Base-by-base conservation (phyloP, 106 monocot genomes). In the Agapanthus africanus region DNA sequence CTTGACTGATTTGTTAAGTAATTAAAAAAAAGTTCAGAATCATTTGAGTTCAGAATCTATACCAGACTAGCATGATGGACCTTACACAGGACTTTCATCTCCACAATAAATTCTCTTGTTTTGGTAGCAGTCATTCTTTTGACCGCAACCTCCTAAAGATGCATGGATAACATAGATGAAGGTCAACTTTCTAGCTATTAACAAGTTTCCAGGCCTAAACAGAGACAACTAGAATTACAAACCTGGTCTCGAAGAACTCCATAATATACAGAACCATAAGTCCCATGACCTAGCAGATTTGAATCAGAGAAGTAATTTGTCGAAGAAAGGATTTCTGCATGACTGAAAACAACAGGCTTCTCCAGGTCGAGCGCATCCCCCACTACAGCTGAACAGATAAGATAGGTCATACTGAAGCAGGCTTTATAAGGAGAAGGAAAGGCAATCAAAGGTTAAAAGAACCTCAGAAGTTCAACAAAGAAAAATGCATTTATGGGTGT, bases 41-140 rank as follows among this genome's bases (percentile, higher is more conserved):
- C 31, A 14, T 50, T 18, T 18, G 25, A 31, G n/a, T 8, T 37
- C 27, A 72, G 21, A 6, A 39, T 3, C 35, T 31, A 56, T 87
- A 99, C 97, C 92, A 99, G 83, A 74, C 88, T 99, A 59, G 92
- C 82, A 87, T 99, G 97, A 75, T 99, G 97, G 73, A 93, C 97
- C 60, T 82, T 99, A 79, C 97, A 99, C 34, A 99, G 77, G 59
- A 92, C 81, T 76, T 93, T 92, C 85, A 99, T 84, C 85, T 99
- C 97, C 11, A 80, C 86, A 50, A 82, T 83, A 73, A 92, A 99
- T 77, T 99, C 97, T 73, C 84, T 89, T 21, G 84, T 99, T 89
- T 99, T 92, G n/a, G 84, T 87, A 59, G 89, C 87, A 40, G 86
- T 90, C 97, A 99, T 99, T 84, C 81, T 89, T 76, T 97, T 99